A percentile compares a stretch with the other conserved stretches of the same genome.
phyloP scores from a whole-genome alignment of 2,329 filamentous ascomycete species.

The Zymoseptoria tritici region DNA sequence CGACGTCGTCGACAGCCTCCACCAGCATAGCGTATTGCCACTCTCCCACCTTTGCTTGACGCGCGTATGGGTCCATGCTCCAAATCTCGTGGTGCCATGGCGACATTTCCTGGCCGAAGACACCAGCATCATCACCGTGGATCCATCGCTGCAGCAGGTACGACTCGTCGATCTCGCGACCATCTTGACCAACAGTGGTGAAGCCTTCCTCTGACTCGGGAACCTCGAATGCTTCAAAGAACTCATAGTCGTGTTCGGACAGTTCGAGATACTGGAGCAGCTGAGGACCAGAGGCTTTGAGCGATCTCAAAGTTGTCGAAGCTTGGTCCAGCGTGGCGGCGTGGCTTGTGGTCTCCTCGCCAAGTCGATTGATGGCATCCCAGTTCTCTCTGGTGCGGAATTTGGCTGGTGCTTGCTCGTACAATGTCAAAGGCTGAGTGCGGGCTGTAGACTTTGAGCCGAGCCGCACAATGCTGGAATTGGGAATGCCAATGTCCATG shows the following conservation, averaged over 20 bases:
- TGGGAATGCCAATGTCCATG: conserved; percentile 41
- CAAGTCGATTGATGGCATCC: conserved; percentile 12
- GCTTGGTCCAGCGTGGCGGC: background rate
- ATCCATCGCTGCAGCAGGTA: conserved; percentile 53
- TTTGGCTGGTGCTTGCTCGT: conserved; percentile 36
- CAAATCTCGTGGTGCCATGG: conserved; percentile 41
- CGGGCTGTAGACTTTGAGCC: conserved; percentile 46
- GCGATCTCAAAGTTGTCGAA: background rate
- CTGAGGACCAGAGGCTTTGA: background rate
- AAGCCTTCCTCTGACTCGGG: conserved; percentile 43
- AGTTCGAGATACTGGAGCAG: conserved; percentile 47
- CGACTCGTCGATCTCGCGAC: conserved; percentile 36
- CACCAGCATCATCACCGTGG: conserved; percentile 39
- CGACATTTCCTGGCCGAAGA: conserved; percentile 31
- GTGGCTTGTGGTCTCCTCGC: conserved; percentile 4
- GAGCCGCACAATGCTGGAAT: conserved; percentile 50
- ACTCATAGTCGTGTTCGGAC: conserved; percentile 42
- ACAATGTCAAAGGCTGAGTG: conserved; percentile 41
- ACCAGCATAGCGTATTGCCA: conserved; percentile 24
- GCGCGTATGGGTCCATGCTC: conserved; percentile 37
- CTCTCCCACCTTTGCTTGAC: conserved; percentile 28
- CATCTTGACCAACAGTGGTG: conserved; percentile 38
- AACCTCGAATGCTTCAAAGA: conserved; percentile 50
- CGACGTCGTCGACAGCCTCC: conserved; percentile 45
- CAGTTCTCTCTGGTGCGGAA: conserved; percentile 27